Base-by-base conservation (phyloP, 2,329 filamentous ascomycete genomes). In the Cladosporium sp. region DNA sequence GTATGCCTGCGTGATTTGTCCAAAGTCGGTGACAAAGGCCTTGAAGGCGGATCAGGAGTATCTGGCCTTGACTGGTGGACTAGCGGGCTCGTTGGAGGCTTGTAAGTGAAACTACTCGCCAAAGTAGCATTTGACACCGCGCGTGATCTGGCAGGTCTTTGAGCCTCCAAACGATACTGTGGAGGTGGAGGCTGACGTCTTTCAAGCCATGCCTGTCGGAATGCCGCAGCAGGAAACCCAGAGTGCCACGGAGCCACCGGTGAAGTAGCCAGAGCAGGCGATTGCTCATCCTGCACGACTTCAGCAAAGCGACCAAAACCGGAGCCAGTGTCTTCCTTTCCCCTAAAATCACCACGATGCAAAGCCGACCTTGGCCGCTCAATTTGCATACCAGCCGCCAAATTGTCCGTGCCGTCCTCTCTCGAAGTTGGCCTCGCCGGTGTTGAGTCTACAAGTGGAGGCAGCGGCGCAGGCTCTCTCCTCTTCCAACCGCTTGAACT, bases 21-120 rank as follows among this genome's bases (percentile, higher is more conserved):
- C 13, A 71, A 67, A 51, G 71, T 75, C 52, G 57, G 62, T 2
- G 70, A 71, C 15, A 57, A 54, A 38, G 65, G 65, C 43, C 67
- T 58, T 32, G 66, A 65, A 16, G 55, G 49, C 9, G 61, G 63
- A 43, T 66, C 62, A 3, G 63, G 63, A 22, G 59, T 64, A 43
- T 67, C 57, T 16, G 65, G 58, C 55, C 62, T 32, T 15, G 62
- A 61, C 38, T 61, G 54, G 52, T 96, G 84, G 1, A 94, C 91
- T 9, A 98, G 74, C 12, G 93, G 93, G 61, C 91, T 97, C 2
- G 93, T 97, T 0, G 93, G 92, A 2, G 88, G 82, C 68, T 92
- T 86, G 54, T 95, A 86, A 27, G 86, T 78, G 66, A 95, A 96
- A 59, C 82, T 90, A 2, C 84, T 86, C 0, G 86, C 85, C 12